Conservation (phyloP, 73 alveolate genomes). For the Diophrys appendiculata region DNA sequence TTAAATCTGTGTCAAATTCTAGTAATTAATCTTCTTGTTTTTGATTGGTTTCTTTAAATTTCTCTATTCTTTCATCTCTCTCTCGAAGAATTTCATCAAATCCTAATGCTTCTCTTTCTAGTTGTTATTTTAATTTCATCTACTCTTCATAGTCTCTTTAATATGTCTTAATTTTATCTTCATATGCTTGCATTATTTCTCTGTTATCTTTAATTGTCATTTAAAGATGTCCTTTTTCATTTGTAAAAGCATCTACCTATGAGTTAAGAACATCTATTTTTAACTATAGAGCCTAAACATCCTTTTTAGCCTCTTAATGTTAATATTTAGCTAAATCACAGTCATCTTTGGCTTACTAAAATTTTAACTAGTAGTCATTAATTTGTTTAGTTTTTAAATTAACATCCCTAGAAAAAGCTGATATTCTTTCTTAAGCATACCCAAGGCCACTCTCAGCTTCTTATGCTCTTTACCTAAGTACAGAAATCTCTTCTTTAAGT, state of each 20-base stretch:
- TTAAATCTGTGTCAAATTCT: conserved; percentile 38
- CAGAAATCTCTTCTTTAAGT: background rate
- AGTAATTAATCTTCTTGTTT: conserved; percentile 12
- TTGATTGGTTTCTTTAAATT: conserved; percentile 27
- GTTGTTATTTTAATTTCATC: conserved; percentile 20
- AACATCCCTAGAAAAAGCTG: background rate
- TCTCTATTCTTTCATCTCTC: conserved; percentile 38
- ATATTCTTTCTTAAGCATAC: background rate
- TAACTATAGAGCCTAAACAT: conserved; percentile 27
- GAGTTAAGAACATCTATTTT: conserved; percentile 47
- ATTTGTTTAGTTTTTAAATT: background rate
- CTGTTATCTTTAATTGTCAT: conserved; percentile 36
- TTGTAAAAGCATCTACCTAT: conserved; percentile 20
- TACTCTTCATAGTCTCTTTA: conserved; percentile 22
- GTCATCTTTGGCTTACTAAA: conserved; percentile 2
- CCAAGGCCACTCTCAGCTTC: background rate
- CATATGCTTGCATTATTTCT: conserved; percentile 39
- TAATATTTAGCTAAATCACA: conserved; percentile 14
- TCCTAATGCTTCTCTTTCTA: conserved; percentile 37
- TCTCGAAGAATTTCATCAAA: conserved; percentile 25
- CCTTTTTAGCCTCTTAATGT: conserved; percentile 31
- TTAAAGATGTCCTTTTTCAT: conserved; percentile 40
- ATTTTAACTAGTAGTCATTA: background rate
- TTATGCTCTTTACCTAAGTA: background rate
- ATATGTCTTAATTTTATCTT: conserved; percentile 21